Conservation (phyloP, 768 basidiomycete species). For the Pleurotus pulmonarius region DNA sequence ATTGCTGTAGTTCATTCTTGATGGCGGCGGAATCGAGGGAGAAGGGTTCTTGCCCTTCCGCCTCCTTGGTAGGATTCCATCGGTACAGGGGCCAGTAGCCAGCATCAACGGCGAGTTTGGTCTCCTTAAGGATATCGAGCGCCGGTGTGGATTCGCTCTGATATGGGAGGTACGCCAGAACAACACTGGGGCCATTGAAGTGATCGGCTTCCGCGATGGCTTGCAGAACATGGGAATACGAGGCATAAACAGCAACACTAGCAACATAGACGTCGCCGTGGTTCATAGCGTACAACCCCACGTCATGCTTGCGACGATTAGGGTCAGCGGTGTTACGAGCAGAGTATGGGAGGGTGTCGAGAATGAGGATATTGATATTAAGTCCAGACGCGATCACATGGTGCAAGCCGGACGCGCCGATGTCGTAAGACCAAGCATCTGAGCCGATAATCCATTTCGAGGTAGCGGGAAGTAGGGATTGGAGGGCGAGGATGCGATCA, state of each 20-base stretch:
- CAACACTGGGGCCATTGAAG: constrained; percentile 85
- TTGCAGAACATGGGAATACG: constrained; percentile 92
- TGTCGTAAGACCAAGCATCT: constrained; percentile 97
- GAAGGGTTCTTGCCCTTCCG: constrained; percentile 77
- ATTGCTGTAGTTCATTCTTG: constrained; percentile 89
- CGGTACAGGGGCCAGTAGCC: constrained; percentile 99
- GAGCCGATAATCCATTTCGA: constrained; percentile 98
- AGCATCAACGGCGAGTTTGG: constrained; percentile 91
- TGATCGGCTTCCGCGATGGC: constrained; percentile 87
- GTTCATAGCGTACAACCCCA: constrained; percentile 98
- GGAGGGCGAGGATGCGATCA: constrained; percentile 54
- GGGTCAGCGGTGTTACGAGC: constrained; percentile 66
- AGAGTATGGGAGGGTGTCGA: constrained; percentile 91
- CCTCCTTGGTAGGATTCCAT: constrained; percentile 90
- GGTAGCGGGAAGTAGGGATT: constrained; percentile 57
- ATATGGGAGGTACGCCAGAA: constrained; percentile 94
- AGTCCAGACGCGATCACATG: constrained; percentile 89
- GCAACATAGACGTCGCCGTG: constrained; percentile 96
- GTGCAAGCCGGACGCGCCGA: constrained; percentile 93
- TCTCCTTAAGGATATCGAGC: constrained; percentile 92
- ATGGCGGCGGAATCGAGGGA: constrained; percentile 88
- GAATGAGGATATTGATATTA: constrained; percentile 92
- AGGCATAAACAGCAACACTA: constrained; percentile 92
- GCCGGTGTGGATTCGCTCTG: constrained; percentile 70
- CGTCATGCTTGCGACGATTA: constrained; percentile 87